These are phyloP conservation scores for Rhodotorula kratochvilovae DNA, from an alignment of 768 basidiomycete species.

Conservation along the genomic window DNA sequence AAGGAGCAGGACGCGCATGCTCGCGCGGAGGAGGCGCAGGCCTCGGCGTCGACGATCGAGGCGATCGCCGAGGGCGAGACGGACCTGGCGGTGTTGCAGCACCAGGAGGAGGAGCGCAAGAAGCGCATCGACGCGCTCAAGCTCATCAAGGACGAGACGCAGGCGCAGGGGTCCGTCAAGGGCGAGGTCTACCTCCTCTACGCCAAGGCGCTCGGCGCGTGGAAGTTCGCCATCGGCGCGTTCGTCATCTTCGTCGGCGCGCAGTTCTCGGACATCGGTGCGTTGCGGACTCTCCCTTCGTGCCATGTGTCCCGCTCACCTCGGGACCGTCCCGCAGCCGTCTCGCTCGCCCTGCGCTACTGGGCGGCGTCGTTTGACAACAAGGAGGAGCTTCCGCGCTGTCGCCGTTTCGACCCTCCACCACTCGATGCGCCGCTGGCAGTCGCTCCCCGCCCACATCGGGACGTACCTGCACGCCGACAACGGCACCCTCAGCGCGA, in stretches of 20 bases:
- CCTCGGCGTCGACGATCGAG: conserved; percentile 9
- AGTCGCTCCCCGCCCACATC: not conserved
- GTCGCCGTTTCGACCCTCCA: conserved; percentile 9
- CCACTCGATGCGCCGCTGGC: not conserved
- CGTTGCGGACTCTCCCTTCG: not conserved
- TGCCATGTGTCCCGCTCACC: not conserved
- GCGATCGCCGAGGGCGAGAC: conserved; percentile 12
- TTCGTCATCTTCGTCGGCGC: conserved; percentile 6
- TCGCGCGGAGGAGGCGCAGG: not conserved
- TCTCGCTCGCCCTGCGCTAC: conserved; percentile 31
- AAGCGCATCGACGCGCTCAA: conserved; percentile 21
- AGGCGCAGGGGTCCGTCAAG: conserved; percentile 30
- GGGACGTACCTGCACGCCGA: not conserved
- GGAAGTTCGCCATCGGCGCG: conserved; percentile 1
- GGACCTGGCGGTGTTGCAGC: not conserved
- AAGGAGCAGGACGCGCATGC: conserved; percentile 20
- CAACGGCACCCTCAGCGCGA: not conserved
- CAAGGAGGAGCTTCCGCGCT: not conserved
- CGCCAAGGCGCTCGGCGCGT: conserved; percentile 31
- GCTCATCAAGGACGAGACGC: conserved; percentile 37
- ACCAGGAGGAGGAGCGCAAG: conserved; percentile 18
- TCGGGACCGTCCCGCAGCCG: not conserved
- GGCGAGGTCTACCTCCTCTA: conserved; percentile 31
- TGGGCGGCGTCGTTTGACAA: conserved; percentile 39
- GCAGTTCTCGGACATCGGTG: conserved; percentile 26